A percentile compares a stretch with the other conserved stretches of the same genome.
These are phyloP conservation scores for Leptographium procerum DNA, from an alignment of 2,329 filamentous ascomycete species.

Conservation along the genomic window DNA sequence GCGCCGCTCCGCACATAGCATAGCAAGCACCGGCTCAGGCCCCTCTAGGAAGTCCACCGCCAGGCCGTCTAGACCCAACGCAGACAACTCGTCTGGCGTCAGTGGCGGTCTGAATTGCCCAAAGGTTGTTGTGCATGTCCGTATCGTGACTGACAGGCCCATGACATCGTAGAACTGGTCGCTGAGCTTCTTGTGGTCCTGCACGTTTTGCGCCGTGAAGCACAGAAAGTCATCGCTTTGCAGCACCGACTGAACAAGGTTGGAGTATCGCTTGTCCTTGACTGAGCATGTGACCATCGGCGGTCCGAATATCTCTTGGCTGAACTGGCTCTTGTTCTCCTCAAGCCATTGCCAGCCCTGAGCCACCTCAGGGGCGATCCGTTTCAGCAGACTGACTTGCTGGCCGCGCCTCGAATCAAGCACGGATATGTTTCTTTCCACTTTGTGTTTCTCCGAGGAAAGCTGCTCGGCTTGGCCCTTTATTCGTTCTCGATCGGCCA, in stretches of 20 bases:
- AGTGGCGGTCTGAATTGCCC: conserved; percentile 44
- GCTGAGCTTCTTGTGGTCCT: conserved; percentile 66
- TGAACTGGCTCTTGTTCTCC: conserved; percentile 55
- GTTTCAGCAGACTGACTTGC: conserved; percentile 54
- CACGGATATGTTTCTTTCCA: conserved; percentile 26
- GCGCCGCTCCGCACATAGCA: conserved; percentile 66
- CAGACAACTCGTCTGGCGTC: conserved; percentile 39
- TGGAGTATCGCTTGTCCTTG: conserved; percentile 55
- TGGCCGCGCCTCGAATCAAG: conserved; percentile 68
- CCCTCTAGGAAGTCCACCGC: conserved; percentile 70
- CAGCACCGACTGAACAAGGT: conserved; percentile 42
- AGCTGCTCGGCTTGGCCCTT: not conserved
- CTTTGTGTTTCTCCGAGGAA: conserved; percentile 9
- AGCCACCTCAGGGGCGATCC: conserved; percentile 50
- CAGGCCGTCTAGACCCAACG: conserved; percentile 65
- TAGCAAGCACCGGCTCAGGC: conserved; percentile 71
- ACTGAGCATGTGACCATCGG: conserved; percentile 71
- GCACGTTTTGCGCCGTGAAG: conserved; percentile 64
- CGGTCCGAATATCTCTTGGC: conserved; percentile 68
- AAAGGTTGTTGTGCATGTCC: conserved; percentile 46
- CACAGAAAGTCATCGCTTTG: conserved; percentile 42
- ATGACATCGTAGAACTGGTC: conserved; percentile 50
- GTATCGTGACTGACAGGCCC: conserved; percentile 61
- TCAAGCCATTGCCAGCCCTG: conserved; percentile 75
- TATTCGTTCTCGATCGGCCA: conserved; percentile 10